Percentiles rank a stretch among this genome's conserved stretches.
Conservation (phyloP, 768 basidiomycete genomes). For the Austroboletus eburneus region DNA sequence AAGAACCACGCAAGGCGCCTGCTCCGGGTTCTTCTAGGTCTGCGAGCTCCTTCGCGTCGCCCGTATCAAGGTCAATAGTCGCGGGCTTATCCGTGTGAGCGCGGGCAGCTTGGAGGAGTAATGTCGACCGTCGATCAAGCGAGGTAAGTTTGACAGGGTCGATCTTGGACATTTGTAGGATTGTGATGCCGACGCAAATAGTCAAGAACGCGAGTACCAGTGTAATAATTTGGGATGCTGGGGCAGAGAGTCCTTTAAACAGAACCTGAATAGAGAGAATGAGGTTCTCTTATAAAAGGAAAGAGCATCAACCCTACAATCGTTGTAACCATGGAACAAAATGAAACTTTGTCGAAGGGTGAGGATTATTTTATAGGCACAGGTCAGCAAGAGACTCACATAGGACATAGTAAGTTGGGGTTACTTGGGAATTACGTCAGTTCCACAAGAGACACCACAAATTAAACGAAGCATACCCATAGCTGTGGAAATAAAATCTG, state of each 20-base stretch:
- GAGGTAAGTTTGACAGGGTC: slow-evolving; percentile 76
- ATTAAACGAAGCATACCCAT: slow-evolving; percentile 49
- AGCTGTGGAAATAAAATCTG: slow-evolving; percentile 33
- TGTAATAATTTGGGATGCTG: slow-evolving; percentile 76
- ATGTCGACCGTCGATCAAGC: slow-evolving; percentile 86
- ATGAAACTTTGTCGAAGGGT: slow-evolving; percentile 53
- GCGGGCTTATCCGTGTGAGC: slow-evolving; percentile 55
- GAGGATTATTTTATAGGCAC: background rate
- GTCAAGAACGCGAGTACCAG: slow-evolving; percentile 90
- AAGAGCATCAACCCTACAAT: slow-evolving; percentile 48
- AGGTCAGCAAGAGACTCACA: slow-evolving; percentile 44
- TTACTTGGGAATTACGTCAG: slow-evolving; percentile 46
- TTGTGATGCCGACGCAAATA: slow-evolving; percentile 88
- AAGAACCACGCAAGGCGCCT: slow-evolving; percentile 86
- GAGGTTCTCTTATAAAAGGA: background rate
- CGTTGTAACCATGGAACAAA: slow-evolving; percentile 80
- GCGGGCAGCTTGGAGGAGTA: slow-evolving; percentile 84
- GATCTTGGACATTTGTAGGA: slow-evolving; percentile 94
- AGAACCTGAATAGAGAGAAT: slow-evolving; percentile 56
- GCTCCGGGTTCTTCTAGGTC: slow-evolving; percentile 89
- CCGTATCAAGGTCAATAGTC: slow-evolving; percentile 19
- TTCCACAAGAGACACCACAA: too few relatives aligned
- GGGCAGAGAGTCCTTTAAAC: slow-evolving; percentile 83
- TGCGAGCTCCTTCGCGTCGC: slow-evolving; percentile 57
- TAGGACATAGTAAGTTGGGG: slow-evolving; percentile 83